A percentile compares a stretch with the other conserved stretches of the same genome.
Evolutionary conservation across 2,329 filamentous ascomycete genomes (phyloP).

Genomic region (Talaromyces funiculosus): DNA sequence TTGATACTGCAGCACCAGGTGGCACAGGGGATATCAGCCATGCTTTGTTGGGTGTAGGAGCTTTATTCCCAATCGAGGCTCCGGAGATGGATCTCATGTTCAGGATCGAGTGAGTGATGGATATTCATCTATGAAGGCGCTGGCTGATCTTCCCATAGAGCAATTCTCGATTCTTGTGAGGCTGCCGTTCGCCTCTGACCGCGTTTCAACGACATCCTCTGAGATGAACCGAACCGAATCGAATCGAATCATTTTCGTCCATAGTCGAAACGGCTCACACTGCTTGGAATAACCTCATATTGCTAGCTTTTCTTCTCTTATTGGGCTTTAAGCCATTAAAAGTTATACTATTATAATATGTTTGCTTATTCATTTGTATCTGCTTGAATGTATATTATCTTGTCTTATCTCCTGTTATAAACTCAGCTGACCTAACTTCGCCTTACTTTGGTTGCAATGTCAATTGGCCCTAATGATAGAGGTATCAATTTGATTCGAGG

Average conservation of each 20-base stretch:
- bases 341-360: no score
- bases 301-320: no score
- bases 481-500: background rate
- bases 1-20: background rate
- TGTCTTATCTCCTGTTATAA: background rate
- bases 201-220: no score
- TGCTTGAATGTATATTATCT: background rate
- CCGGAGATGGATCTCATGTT: background rate
- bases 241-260: no score
- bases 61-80: background rate
- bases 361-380: no score
- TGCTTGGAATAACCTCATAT: no score
- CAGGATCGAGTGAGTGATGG: background rate
- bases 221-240: no score
- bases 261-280: no score
- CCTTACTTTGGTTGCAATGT: background rate
- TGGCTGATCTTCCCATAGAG: background rate
- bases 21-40: rapidly evolving
- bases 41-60: background rate
- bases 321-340: no score
- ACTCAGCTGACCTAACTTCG: background rate
- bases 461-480: background rate
- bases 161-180: background rate
- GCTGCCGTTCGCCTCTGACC: no score
- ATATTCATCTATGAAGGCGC: background rate